Base-by-base conservation (phyloP, 768 basidiomycete genomes). In the Leucosporidium creatinivorum region DNA sequence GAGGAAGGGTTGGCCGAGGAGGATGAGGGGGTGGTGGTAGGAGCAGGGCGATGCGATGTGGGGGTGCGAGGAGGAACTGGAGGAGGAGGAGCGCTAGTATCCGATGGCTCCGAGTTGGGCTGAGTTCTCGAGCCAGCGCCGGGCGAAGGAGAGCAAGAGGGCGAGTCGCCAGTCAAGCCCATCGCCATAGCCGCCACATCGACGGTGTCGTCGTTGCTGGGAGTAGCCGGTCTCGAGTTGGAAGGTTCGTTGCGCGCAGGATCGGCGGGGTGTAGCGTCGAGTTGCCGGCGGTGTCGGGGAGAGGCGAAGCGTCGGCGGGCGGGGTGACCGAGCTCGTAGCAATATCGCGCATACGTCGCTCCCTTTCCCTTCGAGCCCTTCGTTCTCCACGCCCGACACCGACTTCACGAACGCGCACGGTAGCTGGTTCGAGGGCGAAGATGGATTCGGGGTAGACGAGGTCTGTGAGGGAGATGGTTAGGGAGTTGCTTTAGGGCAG, bases 351-450 rank as follows among this genome's bases (percentile, higher is more conserved):
- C 47, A 82, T 82, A 76, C 88, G 88, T 44, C 90, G 84, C 19
- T 88, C 86, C 61, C 91, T 83, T 64, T 92, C 83, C 44, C 91
- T 82, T 26, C 91, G 89, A 17, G 91, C 90, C 67, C 92, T 80
- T 39, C 91, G 83, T 77, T 93, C 92, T 3, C 89, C 89, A 6
- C 91, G 85, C 10, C 89, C 91, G 54, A 93, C 91, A 44, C 92
- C 83, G 28, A 94, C 91, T 77, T 94, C 92, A 7, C 91, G 86
- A n/a, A 94, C 91, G 31, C 91, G 84, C 25, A 94, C 91, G 0
- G 92, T 94, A 3, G 91, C 91, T 15, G 91, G 91, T 76, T 93
- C 91, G 48, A 93, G 79, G 17, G 92, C 91, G 75, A 93, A 93
- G 33, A 93, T 89, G 70, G 91, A 93, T 76, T 93, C 90, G 3